Evolutionary conservation across 1,284 basidiomycete species (phyloP), one percentile per base, ranked within the genome.

Genomic region (Boletellus deceptivus): DNA sequence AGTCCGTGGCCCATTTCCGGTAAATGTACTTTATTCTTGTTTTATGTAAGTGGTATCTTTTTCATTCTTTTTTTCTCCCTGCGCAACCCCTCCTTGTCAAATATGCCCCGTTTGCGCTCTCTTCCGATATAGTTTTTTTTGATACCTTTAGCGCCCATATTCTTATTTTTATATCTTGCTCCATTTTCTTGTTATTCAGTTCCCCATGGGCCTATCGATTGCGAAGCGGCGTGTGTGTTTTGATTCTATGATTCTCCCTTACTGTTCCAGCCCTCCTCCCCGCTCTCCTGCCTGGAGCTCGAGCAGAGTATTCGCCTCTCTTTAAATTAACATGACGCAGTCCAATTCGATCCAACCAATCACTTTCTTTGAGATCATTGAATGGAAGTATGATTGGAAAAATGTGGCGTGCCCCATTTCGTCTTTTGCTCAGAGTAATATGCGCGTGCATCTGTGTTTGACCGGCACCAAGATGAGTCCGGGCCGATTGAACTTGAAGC

Each of bases 21-120:
- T 43, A 60, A 48, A 42, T 61, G 61, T 65, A 61, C 47, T 49
- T 50, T 46, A 49, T 20, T 37, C 38, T 35, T 56, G 52, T 52
- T 45, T 42, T 18, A 56, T 56, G 40, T n/a, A n/a, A n/a, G n/a
- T n/a, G n/a, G n/a, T n/a, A n/a, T n/a, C n/a, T n/a, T n/a, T n/a
- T n/a, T n/a, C n/a, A n/a, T n/a, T n/a, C n/a, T n/a, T n/a, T n/a
- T 46, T 43, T 46, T 50, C 48, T 18, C 6, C 36, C 24, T 20
- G 50, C 48, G 41, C 37, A 24, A 22, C 2, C 46, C 40, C 29
- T 18, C 39, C 37, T 22, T 49, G 27, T 43, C 35, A 13, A 13
- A 7, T 40, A 43, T 51, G 13, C 13, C 46, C 37, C 53, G 44
- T 58, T 33, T 50, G 63, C 65, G 57, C 63, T 58, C 59, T 40